These are phyloP conservation scores for Eucalyptus pauciflora DNA, from an alignment of 345 rosid species.

Conservation along the genomic window DNA sequence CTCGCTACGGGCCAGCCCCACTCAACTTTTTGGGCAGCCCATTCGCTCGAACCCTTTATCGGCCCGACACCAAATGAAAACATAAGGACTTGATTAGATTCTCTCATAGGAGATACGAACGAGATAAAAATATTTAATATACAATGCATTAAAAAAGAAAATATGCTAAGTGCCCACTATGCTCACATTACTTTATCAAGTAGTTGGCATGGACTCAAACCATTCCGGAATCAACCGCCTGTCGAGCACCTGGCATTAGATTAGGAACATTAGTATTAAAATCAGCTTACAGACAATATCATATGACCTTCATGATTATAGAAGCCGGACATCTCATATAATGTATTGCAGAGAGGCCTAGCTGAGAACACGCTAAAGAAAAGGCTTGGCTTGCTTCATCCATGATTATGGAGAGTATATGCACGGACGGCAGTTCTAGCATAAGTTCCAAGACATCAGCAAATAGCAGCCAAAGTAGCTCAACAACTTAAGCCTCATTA, in stretches of 20 bases:
- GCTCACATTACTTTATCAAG: background rate
- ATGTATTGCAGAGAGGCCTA: background rate
- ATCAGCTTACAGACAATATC: background rate
- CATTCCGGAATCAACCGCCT: background rate
- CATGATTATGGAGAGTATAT: background rate
- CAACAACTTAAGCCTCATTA: background rate
- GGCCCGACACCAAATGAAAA: background rate
- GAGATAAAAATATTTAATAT: background rate
- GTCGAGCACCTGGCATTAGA: background rate
- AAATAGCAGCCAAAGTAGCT: background rate
- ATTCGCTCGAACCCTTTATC: background rate
- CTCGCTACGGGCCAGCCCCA: background rate
- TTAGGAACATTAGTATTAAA: background rate
- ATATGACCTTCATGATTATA: background rate
- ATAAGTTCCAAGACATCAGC: background rate
- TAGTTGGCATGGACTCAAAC: background rate
- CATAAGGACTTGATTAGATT: background rate
- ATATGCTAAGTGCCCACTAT: background rate
- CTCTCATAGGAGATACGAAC: background rate
- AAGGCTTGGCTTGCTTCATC: background rate
- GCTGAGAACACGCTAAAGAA: background rate
- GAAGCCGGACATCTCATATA: background rate
- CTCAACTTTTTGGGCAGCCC: background rate
- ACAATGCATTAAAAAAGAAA: background rate
- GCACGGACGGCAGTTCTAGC: background rate